Evolutionary conservation across 176 grass and related monocot species (phyloP), one percentile per base, ranked within the genome.

Genomic region (Leersia perrieri): DNA sequence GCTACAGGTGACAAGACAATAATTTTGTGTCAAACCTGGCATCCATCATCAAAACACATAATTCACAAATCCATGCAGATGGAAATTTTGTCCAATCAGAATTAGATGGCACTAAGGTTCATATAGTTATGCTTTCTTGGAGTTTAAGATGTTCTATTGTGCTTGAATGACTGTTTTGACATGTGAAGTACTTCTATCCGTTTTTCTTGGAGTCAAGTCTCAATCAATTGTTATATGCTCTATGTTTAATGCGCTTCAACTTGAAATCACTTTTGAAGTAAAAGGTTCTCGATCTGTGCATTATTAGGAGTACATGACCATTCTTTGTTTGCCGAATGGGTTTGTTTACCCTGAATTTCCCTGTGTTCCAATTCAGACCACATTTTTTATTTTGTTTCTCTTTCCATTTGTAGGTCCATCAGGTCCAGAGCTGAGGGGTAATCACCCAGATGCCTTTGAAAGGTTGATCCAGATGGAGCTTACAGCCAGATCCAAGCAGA

Each of bases 391-490:
- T 70, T 15, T 74, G 4, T 29, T 63, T 36, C 34, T 68, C 1
- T 33, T 4, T 4, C 26, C 4, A n/a, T 77, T 58, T 20, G n/a
- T 81, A 93, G 93, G 86, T 72, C 64, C 83, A 76, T 80, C 45
- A 20, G 80, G 60, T 32, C 55, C 82, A 84, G 86, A 84, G 8
- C 84, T 84, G 65, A 79, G 72, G 26, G 61, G 75, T 69, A 89
- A 70, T 82, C 92, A 83, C 74, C 82, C 90, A 55, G 91, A 91
- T 30, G 79, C 78, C 61, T 81, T 99, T 25, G 88, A 99, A 80
- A 91, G 90, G 82, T 53, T 95, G 75, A 86, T 95, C 28, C 90
- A 93, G 70, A 91, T 95, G 90, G 93, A 99, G 74, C 73, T 98
- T 44, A 82, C 81, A 60, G 96, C 89, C 58, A 95, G 94, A 82